Percentiles rank a stretch among this genome's conserved stretches.
These are phyloP conservation scores for Cyclotella kingstonii DNA, from an alignment of 108 stramenopile species.

Conservation along the genomic window DNA sequence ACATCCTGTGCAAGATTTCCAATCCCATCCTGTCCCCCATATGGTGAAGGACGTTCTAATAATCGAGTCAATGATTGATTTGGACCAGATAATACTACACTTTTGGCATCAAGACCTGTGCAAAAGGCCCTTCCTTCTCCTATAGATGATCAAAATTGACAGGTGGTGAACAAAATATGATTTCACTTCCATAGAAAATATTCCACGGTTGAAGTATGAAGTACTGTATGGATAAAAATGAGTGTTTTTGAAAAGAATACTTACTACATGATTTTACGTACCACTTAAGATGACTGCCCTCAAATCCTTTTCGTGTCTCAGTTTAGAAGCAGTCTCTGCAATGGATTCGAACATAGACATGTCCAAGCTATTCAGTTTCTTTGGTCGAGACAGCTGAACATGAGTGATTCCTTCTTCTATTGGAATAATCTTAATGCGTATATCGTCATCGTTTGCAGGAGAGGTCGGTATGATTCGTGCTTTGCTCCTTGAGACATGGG, in stretches of 20 bases:
- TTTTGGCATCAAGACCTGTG: conserved; percentile 81
- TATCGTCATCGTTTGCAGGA: neutral
- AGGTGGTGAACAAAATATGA: no score
- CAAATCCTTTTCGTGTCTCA: conserved; percentile 48
- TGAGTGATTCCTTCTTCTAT: conserved; percentile 43
- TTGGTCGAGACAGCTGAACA: conserved; percentile 68
- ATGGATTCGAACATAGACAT: conserved; percentile 83
- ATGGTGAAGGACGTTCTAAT: conserved; percentile 57
- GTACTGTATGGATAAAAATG: neutral
- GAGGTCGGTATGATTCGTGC: conserved; percentile 5
- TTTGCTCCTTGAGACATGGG: neutral
- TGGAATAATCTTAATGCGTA: conserved; percentile 27
- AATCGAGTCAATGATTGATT: conserved; percentile 33
- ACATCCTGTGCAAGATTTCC: conserved; percentile 91
- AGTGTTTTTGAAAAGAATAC: neutral
- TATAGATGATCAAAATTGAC: no score
- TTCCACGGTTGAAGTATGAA: neutral
- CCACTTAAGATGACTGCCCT: conserved; percentile 76
- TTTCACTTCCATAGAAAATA: no score
- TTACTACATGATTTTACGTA: neutral
- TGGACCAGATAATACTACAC: conserved; percentile 46
- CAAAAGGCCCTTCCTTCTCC: conserved; percentile 75
- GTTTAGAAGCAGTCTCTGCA: conserved; percentile 48
- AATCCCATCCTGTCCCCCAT: conserved; percentile 44
- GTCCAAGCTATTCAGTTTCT: conserved; percentile 76